Evolutionary conservation across 306 rosid species (phyloP).

Genomic region (Acacia crassicarpa): DNA sequence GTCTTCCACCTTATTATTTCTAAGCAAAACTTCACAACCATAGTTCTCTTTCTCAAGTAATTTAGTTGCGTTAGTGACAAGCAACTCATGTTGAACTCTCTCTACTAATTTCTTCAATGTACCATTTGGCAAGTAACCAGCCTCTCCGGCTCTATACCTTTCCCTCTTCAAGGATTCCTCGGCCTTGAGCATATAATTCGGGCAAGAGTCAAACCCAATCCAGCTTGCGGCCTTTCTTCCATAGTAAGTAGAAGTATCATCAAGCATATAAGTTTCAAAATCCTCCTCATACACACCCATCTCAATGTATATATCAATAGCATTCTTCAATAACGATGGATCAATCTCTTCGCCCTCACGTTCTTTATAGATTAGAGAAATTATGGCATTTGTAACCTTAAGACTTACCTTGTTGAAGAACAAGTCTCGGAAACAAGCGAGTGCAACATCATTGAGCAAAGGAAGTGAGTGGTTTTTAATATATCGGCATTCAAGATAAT

Average conservation of each 20-base stretch:
- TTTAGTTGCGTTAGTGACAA: neutral
- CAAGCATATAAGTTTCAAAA: conserved; percentile 48
- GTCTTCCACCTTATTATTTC: neutral
- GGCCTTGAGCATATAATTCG: conserved; percentile 58
- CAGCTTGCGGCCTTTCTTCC: conserved; percentile 46
- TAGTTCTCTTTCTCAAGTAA: neutral
- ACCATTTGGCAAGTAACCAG: too few relatives aligned
- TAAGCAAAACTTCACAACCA: neutral
- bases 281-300: conserved; percentile 25
- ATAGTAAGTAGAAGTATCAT: conserved; percentile 49
- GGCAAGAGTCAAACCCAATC: conserved; percentile 54
- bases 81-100: neutral
- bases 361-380: conserved; percentile 17
- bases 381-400: conserved; percentile 52
- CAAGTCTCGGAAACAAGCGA: conserved; percentile 43
- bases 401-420: conserved; percentile 43
- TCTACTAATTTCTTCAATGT: neutral
- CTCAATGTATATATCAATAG: neutral
- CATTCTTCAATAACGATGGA: neutral
- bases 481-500: conserved; percentile 42
- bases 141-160: neutral
- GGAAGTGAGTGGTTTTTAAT: conserved; percentile 38
- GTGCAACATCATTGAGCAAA: conserved; percentile 39
- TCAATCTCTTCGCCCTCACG: neutral
- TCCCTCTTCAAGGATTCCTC: conserved; percentile 47